Conservation (phyloP, 2,329 filamentous ascomycete species). For the Zarea fungicola region DNA sequence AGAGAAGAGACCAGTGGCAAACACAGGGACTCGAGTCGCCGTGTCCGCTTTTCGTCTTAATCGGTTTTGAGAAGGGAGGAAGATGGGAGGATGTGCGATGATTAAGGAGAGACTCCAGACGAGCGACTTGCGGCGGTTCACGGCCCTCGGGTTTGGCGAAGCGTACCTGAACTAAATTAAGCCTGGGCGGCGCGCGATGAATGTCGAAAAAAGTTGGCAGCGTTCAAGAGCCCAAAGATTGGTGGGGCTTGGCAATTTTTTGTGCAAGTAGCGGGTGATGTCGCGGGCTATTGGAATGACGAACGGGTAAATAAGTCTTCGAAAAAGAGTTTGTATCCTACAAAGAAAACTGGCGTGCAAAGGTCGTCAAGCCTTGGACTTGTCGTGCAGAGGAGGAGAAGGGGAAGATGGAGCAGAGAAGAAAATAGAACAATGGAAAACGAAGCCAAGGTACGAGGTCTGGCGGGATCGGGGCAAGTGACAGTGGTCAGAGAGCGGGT, state of each 20-base stretch:
- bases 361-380: background rate
- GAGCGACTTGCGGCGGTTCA: background rate
- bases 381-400: background rate
- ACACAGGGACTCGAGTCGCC: background rate
- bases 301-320: too few species aligned
- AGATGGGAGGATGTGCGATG: background rate
- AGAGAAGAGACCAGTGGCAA: background rate
- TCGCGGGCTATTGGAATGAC: background rate
- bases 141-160: background rate
- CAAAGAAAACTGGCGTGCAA: too few species aligned
- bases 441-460: background rate
- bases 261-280: background rate
- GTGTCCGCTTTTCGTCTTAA: background rate
- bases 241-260: slow-evolving; percentile 1
- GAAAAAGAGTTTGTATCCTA: too few species aligned
- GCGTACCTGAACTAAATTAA: slow-evolving; percentile 6
- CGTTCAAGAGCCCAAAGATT: background rate
- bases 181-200: background rate
- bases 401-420: background rate
- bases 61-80: background rate
- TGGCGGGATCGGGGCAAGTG: slow-evolving; percentile 6
- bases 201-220: background rate
- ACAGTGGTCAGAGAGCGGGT: background rate
- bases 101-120: too few species aligned
- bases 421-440: background rate